Conservation (phyloP, 176 grass and related monocot species). For the Cocos nucifera region DNA sequence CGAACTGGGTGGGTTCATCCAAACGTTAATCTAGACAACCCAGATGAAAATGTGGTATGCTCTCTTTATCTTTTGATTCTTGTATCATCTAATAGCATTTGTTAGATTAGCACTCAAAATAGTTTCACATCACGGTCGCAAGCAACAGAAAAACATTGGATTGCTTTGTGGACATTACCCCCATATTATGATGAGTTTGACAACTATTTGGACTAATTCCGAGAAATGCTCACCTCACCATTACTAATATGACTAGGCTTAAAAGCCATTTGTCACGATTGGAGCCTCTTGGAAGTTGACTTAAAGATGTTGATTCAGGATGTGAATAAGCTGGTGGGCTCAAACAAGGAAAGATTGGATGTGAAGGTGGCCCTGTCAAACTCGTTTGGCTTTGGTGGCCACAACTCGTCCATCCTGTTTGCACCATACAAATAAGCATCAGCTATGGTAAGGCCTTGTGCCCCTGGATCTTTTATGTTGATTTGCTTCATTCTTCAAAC, state of each 20-base stretch:
- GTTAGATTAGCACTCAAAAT: no score
- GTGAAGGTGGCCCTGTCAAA: constrained; percentile 88
- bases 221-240: no score
- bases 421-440: constrained; percentile 56
- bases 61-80: constrained; percentile 1
- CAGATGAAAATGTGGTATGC: constrained; percentile 75
- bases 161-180: no score
- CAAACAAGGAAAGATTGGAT: constrained; percentile 75
- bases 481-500: no score
- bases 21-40: constrained; percentile 97
- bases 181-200: no score
- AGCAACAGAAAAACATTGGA: no score
- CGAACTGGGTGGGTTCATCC: constrained; percentile 95
- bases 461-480: no score
- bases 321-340: constrained; percentile 47
- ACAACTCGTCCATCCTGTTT: constrained; percentile 94
- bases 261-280: neutral
- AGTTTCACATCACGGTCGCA: no score
- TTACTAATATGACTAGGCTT: no score
- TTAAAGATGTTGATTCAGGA: constrained; percentile 43
- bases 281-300: neutral
- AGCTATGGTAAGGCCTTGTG: no score
- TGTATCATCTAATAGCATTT: no score
- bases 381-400: constrained; percentile 95
- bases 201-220: no score